Evolutionary conservation across 768 basidiomycete genomes (phyloP).

Genomic region (Agrocybe pediades): DNA sequence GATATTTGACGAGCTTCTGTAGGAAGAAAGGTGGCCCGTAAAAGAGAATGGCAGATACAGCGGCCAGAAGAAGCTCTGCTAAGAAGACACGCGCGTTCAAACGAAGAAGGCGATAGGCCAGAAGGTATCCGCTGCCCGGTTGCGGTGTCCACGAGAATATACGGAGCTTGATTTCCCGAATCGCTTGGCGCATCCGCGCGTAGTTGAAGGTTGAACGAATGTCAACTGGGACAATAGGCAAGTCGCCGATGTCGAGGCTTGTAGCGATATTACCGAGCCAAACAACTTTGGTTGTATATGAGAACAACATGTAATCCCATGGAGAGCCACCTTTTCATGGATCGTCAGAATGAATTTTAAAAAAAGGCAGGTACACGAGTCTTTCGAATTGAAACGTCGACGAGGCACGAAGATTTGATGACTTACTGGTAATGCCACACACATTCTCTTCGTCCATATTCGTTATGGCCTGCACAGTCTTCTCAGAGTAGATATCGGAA

Average conservation of each 20-base stretch:
- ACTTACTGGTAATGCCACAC: conserved; percentile 56
- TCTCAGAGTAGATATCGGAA: conserved; percentile 74
- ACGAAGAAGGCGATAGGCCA: conserved; percentile 16
- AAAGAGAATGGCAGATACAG: conserved; percentile 16
- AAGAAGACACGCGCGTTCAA: conserved; percentile 13
- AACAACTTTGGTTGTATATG: conserved; percentile 14
- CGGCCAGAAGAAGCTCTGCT: conserved; percentile 17
- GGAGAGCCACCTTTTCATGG: conserved; percentile 52
- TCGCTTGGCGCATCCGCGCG: conserved; percentile 8
- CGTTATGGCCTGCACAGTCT: conserved; percentile 59
- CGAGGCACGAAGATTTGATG: too few species aligned
- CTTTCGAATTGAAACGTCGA: too few species aligned
- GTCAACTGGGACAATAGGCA: conserved; percentile 14
- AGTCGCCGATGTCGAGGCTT: conserved; percentile 14
- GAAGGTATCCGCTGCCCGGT: conserved; percentile 17
- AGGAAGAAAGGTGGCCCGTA: conserved; percentile 45
- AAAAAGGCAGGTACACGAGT: not conserved
- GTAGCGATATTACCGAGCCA: conserved; percentile 12
- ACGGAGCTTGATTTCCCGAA: conserved; percentile 30
- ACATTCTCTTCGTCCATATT: conserved; percentile 77
- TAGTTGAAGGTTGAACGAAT: conserved; percentile 13
- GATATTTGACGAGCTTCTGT: conserved; percentile 54
- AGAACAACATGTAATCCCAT: conserved; percentile 40
- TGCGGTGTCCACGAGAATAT: conserved; percentile 35
- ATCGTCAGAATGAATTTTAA: not conserved